phyloP scores from a whole-genome alignment of 108 stramenopile species.

The Fragilariopsis cylindrus region DNA sequence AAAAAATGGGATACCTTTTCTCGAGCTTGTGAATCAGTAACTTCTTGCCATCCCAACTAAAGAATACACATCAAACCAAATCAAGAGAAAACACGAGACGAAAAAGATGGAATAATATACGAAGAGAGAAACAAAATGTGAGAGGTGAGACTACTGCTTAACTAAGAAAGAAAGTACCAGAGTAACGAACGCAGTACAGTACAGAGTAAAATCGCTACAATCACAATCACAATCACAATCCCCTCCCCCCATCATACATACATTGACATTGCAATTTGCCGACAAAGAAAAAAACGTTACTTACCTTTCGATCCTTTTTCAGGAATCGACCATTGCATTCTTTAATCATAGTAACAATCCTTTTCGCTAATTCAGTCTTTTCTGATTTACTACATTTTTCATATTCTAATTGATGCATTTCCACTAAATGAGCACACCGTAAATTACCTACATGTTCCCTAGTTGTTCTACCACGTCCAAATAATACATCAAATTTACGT shows the following conservation, averaged over 20 bases:
- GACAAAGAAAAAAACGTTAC: neutral
- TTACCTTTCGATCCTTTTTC: conserved; percentile 16
- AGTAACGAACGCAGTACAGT: too few relatives aligned
- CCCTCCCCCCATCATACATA: too few relatives aligned
- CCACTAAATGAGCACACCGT: conserved; percentile 16
- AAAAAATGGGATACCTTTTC: conserved; percentile 33
- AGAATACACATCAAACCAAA: too few relatives aligned
- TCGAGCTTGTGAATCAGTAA: conserved; percentile 17
- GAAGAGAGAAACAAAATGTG: too few relatives aligned
- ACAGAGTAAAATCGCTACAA: too few relatives aligned
- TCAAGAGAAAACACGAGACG: too few relatives aligned
- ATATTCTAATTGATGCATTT: conserved; percentile 27
- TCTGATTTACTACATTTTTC: conserved; percentile 28
- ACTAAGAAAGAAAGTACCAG: too few relatives aligned
- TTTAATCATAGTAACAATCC: conserved; percentile 23
- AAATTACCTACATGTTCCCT: conserved; percentile 33
- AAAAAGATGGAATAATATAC: too few relatives aligned
- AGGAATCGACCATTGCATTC: conserved; percentile 34
- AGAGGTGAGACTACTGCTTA: too few relatives aligned
- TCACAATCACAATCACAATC: too few relatives aligned
- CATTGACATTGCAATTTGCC: too few relatives aligned
- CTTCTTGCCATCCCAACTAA: conserved; percentile 27
- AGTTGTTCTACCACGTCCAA: conserved; percentile 25
- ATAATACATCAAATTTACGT: conserved; percentile 34
- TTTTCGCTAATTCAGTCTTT: conserved; percentile 32